Evolutionary conservation across 768 basidiomycete species (phyloP).

Genomic region (Piloderma croceum): DNA sequence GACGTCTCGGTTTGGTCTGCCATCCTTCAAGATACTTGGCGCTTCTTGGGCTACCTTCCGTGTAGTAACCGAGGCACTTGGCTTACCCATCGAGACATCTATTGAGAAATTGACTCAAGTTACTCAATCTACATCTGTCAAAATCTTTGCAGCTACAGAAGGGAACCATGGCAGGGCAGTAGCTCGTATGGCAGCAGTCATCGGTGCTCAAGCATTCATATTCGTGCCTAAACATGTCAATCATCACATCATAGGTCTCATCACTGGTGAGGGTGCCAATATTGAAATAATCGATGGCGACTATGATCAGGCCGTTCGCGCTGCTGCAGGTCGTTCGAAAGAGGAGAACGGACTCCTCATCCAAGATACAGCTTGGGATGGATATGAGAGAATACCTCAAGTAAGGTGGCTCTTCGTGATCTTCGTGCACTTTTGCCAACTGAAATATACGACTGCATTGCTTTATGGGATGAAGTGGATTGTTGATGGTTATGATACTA

Average conservation of each 20-base stretch:
- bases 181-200: constrained; percentile 2
- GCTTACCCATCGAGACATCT: constrained; percentile 2
- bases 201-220: neutral
- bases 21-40: constrained; percentile 10
- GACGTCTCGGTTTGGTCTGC: constrained; percentile 3
- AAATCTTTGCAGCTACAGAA: constrained; percentile 3
- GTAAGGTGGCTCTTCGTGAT: too few species aligned
- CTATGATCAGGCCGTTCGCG: constrained; percentile 1
- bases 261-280: constrained; percentile 3
- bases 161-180: constrained; percentile 10
- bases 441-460: too few species aligned
- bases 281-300: neutral
- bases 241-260: neutral
- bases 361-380: constrained; percentile 1
- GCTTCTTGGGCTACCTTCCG: constrained; percentile 8
- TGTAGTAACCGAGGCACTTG: neutral
- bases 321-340: neutral
- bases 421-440: too few species aligned
- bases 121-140: neutral
- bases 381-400: constrained; percentile 2
- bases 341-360: constrained; percentile 1
- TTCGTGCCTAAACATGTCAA: constrained; percentile 3
- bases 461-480: too few species aligned
- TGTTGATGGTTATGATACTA: constrained; percentile 7
- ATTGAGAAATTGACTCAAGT: neutral